Conservation (phyloP, 768 basidiomycete species). For the Auriculariales sp. region DNA sequence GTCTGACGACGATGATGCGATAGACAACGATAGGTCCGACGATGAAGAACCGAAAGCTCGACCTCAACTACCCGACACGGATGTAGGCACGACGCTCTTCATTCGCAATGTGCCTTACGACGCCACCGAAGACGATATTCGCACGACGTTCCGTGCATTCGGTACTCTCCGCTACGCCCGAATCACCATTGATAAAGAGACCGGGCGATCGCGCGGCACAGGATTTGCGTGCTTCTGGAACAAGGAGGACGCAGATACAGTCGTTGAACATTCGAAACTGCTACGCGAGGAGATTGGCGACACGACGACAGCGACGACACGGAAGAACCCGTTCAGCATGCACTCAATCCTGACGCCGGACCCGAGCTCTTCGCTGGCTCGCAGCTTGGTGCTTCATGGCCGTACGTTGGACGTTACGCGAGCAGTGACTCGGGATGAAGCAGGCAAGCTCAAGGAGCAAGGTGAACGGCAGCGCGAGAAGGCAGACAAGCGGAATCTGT, state of each 20-base stretch:
- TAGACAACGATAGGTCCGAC: slow-evolving; percentile 13
- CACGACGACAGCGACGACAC: slow-evolving; percentile 14
- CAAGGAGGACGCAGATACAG: slow-evolving; percentile 73
- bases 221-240: slow-evolving; percentile 99
- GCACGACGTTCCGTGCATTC: slow-evolving; percentile 80
- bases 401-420: slow-evolving; percentile 81
- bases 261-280: slow-evolving; percentile 64
- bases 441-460: slow-evolving; percentile 75
- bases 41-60: slow-evolving; percentile 31
- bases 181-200: slow-evolving; percentile 71
- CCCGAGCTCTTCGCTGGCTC: slow-evolving; percentile 73
- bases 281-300: slow-evolving; percentile 51
- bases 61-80: slow-evolving; percentile 66
- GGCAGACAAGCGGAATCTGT: slow-evolving; percentile 89
- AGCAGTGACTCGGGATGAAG: slow-evolving; percentile 84
- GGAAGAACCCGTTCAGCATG: slow-evolving; percentile 71
- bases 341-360: slow-evolving; percentile 92
- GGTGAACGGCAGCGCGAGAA: slow-evolving; percentile 76
- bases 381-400: slow-evolving; percentile 78
- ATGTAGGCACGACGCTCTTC: slow-evolving; percentile 84
- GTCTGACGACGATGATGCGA: slow-evolving; percentile 17
- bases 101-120: slow-evolving; percentile 86
- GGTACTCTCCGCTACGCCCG: slow-evolving; percentile 88
- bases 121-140: slow-evolving; percentile 85
- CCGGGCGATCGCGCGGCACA: slow-evolving; percentile 81